A percentile compares a stretch with the other conserved stretches of the same genome.
phyloP scores from a whole-genome alignment of 805 yeast genomes.

The Middelhovenomyces tepae region DNA sequence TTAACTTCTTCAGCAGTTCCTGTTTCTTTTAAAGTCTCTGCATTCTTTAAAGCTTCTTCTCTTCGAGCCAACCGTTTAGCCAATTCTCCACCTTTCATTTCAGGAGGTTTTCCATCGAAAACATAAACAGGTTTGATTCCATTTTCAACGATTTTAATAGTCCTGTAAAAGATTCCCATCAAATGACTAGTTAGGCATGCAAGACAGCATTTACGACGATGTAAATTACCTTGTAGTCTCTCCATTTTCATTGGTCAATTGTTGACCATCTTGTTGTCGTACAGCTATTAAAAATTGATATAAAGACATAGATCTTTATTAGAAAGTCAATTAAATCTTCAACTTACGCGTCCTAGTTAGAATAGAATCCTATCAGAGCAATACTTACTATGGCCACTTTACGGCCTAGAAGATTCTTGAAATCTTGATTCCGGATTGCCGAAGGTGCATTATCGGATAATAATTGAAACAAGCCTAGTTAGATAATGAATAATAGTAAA shows the following conservation, averaged over 20 bases:
- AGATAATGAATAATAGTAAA: neutral
- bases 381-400: conserved; percentile 83
- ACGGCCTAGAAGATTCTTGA: conserved; percentile 81
- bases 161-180: conserved; percentile 94
- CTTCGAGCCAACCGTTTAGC: conserved; percentile 74
- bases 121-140: conserved; percentile 97
- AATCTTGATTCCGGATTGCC: conserved; percentile 68
- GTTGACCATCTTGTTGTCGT: conserved; percentile 94
- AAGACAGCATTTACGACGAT: too few relatives aligned
- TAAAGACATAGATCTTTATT: conserved; percentile 72
- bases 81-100: conserved; percentile 83
- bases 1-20: conserved; percentile 71
- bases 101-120: conserved; percentile 97
- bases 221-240: too few relatives aligned
- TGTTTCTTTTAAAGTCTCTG: conserved; percentile 63
- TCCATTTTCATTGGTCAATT: conserved; percentile 78
- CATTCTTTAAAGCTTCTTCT: conserved; percentile 71
- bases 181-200: conserved; percentile 80
- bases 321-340: neutral
- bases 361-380: neutral
- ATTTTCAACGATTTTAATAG: conserved; percentile 77
- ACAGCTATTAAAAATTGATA: conserved; percentile 96
- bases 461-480: conserved; percentile 68
- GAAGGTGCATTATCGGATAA: conserved; percentile 83
- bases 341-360: conserved; percentile 23